Base-by-base conservation (phyloP, 805 yeast genomes). In the Monosporozyma yasuniensis region DNA sequence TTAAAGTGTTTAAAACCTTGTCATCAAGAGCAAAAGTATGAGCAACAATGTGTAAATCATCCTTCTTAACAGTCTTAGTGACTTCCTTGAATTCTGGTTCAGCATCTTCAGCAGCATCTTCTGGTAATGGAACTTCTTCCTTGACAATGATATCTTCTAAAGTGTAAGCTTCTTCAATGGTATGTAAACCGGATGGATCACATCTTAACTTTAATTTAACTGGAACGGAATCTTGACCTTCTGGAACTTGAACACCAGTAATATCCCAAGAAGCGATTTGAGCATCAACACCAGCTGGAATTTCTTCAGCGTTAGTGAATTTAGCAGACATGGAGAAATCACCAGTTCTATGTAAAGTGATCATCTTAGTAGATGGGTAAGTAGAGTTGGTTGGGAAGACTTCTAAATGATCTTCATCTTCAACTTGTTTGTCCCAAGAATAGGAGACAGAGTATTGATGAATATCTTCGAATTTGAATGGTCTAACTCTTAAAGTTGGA, bases 401-500 rank as follows among this genome's bases (percentile, higher is more conserved):
- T 75, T 93, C 98, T 70, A 93, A 77, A 68, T 87, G 89, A 53
- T 87, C 84, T 52, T 80, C 84, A 65, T 89, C 98, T 71, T 87
- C 98, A 52, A 80, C 90, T 70, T 87, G 87, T 68, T 90, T 80
- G 68, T 84, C 95, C 98, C 99, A 95, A 72, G 72, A 79, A 81
- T 88, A 93, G 39, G 97, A 84, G 57, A 93, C 96, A 27, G 96
- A 82, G 81, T 80, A 80, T 65, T 82, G 84, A 81, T 90, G 91
- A 69, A 82, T 74, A 71, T 93, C 99, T 76, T 91, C 96, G 68
- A 90, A 93, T 75, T 91, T 91, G 84, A 93, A 93, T 59, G 96
- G 96, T 74, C 98, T 86, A 48, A 93, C 99, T 76, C 99, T 87
- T 64, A 93, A 81, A 57, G 97, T 90, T 72, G 99, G 99, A 34